Evolutionary conservation across 2,329 filamentous ascomycete genomes (phyloP), one percentile per base, ranked within the genome.

Genomic region (Thelonectria discophora): DNA sequence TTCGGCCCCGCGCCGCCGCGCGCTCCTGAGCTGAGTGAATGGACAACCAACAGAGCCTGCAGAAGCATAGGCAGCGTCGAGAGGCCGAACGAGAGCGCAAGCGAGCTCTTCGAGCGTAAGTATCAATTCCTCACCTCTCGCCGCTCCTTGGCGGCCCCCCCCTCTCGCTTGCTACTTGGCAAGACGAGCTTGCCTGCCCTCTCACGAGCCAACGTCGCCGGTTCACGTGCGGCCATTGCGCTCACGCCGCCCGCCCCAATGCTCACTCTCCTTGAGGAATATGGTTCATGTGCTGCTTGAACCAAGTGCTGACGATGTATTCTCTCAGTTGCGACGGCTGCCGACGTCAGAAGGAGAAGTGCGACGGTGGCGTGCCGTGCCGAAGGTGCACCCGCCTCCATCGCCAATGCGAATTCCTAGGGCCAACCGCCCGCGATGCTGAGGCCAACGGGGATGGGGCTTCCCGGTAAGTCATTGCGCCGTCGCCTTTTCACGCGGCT

Each of bases 281-380:
- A 12, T n/a, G 11, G 21, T 17, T 12, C 32, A 42, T 8, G n/a
- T 34, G 30, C 48, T 32, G 18, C 10, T 17, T 34, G 6, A 37
- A 17, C 13, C 20, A n/a, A 11, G 30, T 39, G 27, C 55, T 61
- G 17, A 61, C 48, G 8, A 5, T 30, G 7, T 48, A 42, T 52
- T 34, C 20, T 39, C 17, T 32, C 49, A 85, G 83, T 60, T 86
- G 83, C 68, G 82, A 84, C 69, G 81, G 80, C 54, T 86, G 83
- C 71, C 82, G 83, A 60, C 78, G 82, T 63, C 78, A 83, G 59
- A 86, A 86, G 69, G 83, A 86, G 71, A 84, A 85, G 73, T 86
- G 83, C 67, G 82, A 85, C 66, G 84, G 83, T 48, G 84, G 83
- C 51, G 76, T 83, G 17, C 84, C 84, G 2, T 86, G 83, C 68